A percentile compares a stretch with the other conserved stretches of the same genome.
These are phyloP conservation scores for Thamnidium elegans DNA, from an alignment of 192 early-diverging fungal species.

Conservation along the genomic window DNA sequence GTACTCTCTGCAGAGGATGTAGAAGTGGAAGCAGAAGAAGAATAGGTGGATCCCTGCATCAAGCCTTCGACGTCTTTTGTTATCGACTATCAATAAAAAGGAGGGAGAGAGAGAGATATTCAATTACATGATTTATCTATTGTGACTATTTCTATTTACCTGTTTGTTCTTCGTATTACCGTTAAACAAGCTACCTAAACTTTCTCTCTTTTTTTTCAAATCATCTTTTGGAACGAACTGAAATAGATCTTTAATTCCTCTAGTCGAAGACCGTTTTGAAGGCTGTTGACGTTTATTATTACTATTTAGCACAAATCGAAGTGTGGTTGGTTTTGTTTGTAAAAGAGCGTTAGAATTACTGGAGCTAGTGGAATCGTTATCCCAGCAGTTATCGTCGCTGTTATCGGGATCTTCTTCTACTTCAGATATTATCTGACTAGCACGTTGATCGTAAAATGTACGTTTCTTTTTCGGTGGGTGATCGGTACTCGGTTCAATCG, in stretches of 20 bases:
- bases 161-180: no score
- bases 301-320: background rate
- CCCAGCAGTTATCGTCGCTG: no score
- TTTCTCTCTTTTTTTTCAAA: slow-evolving; percentile 8
- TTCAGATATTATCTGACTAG: background rate
- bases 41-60: background rate
- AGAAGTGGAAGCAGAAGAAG: background rate
- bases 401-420: background rate
- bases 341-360: background rate
- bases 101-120: no score
- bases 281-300: background rate
- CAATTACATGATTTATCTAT: background rate
- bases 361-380: no score
- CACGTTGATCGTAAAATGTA: background rate
- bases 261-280: background rate
- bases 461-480: background rate
- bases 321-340: background rate
- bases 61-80: background rate
- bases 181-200: slow-evolving; percentile 7
- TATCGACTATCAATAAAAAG: background rate
- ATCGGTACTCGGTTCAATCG: slow-evolving; percentile 12
- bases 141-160: background rate
- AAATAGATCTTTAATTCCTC: slow-evolving; percentile 10
- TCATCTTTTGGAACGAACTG: background rate
- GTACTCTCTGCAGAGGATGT: background rate